Conservation (phyloP, 75 land plant species). For the Larix kaempferi region DNA sequence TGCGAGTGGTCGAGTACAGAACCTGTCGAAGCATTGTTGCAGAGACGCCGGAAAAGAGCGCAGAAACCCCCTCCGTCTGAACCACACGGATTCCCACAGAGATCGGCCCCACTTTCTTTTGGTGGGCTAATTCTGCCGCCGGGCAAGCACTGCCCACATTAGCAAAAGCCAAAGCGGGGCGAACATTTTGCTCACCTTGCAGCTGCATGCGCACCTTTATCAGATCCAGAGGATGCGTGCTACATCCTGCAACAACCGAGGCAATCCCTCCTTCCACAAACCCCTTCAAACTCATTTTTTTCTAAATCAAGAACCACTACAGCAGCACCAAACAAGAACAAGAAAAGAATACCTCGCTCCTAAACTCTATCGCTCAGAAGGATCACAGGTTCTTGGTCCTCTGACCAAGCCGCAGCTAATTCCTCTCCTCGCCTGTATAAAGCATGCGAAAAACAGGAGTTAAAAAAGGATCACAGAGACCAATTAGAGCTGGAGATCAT, state of each 20-base stretch:
- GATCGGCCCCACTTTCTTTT: constrained; percentile 36
- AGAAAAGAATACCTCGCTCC: not conserved
- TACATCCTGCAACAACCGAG: constrained; percentile 76
- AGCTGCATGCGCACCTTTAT: constrained; percentile 95
- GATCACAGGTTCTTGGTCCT: not conserved
- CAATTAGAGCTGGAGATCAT: constrained; percentile 23
- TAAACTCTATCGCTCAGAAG: not conserved
- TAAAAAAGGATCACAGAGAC: too few relatives aligned
- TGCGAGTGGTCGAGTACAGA: constrained; percentile 87
- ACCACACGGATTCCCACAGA: constrained; percentile 49
- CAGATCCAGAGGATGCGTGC: constrained; percentile 83
- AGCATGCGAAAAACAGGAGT: too few relatives aligned
- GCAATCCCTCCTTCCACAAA: constrained; percentile 88
- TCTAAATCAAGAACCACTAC: not conserved
- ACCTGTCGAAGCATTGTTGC: constrained; percentile 86
- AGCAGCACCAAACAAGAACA: not conserved
- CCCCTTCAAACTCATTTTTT: constrained; percentile 56
- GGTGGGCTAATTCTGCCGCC: not conserved
- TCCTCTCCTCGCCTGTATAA: not conserved
- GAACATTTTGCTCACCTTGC: constrained; percentile 53
- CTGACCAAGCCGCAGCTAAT: too few relatives aligned
- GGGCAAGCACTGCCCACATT: constrained; percentile 5
- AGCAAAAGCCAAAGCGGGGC: constrained; percentile 14
- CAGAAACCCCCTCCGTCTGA: constrained; percentile 58
- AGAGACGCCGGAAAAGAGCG: constrained; percentile 79